These are phyloP conservation scores for Astrephomene gubernaculifera DNA, from an alignment of 139 green algal genomes.

Conservation along the genomic window DNA sequence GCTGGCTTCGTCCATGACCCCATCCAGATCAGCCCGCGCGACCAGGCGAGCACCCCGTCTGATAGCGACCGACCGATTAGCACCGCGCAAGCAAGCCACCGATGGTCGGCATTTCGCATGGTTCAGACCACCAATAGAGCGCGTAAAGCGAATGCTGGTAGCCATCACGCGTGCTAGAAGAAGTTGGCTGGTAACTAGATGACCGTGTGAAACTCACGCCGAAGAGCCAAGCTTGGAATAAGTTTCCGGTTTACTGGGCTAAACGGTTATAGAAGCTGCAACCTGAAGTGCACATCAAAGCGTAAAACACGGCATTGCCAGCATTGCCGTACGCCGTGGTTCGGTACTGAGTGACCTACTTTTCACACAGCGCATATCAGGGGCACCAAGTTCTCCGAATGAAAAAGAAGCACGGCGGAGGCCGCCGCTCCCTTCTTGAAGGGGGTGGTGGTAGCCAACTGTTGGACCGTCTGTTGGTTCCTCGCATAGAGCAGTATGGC, in stretches of 20 bases:
- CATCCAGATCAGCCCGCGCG: slow-evolving; percentile 5
- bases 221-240: too few species aligned
- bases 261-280: too few species aligned
- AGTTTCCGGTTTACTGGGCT: too few species aligned
- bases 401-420: slow-evolving; percentile 4
- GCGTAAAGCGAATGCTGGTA: neutral
- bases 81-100: neutral
- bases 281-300: too few species aligned
- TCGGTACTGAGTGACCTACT: too few species aligned
- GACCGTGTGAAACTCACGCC: too few species aligned
- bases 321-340: too few species aligned
- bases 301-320: too few species aligned
- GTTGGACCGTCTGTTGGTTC: slow-evolving; percentile 70
- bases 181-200: too few species aligned
- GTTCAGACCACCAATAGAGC: too few species aligned
- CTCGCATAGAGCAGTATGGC: slow-evolving; percentile 75
- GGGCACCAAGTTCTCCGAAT: neutral
- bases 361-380: neutral
- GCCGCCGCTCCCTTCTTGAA: neutral
- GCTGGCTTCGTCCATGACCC: slow-evolving; percentile 6
- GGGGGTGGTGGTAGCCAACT: slow-evolving; percentile 13
- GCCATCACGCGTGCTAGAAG: slow-evolving; percentile 9
- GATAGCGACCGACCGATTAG: neutral
- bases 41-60: neutral
- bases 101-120: neutral